These are phyloP conservation scores for Phylloporus sp. DNA, from an alignment of 768 basidiomycete species.

Conservation along the genomic window DNA sequence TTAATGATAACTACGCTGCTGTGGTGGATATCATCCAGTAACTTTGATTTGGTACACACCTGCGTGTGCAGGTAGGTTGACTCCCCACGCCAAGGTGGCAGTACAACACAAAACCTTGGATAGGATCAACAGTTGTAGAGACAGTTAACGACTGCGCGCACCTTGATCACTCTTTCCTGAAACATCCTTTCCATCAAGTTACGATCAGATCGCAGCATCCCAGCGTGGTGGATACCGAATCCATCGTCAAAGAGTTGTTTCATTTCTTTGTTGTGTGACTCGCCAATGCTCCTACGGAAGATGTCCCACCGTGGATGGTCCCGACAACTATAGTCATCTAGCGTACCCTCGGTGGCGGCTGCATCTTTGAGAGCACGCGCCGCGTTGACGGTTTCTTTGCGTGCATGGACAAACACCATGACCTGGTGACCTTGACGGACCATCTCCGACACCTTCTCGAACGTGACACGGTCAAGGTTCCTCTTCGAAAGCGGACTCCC, in stretches of 20 bases:
- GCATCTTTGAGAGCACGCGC: slow-evolving; percentile 77
- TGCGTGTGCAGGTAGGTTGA: slow-evolving; percentile 97
- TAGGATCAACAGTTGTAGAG: background rate
- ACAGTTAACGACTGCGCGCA: slow-evolving; percentile 25
- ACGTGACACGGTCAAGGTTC: slow-evolving; percentile 85
- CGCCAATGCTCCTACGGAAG: slow-evolving; percentile 72
- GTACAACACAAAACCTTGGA: slow-evolving; percentile 93
- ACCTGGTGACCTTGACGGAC: slow-evolving; percentile 94
- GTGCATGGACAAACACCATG: slow-evolving; percentile 98
- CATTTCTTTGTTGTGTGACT: slow-evolving; percentile 94
- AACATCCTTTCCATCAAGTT: slow-evolving; percentile 96
- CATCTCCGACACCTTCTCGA: slow-evolving; percentile 84
- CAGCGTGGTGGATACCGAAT: slow-evolving; percentile 98
- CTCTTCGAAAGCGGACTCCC: slow-evolving; percentile 66
- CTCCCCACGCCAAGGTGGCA: slow-evolving; percentile 98
- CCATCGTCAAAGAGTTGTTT: slow-evolving; percentile 87
- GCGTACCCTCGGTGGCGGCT: slow-evolving; percentile 60
- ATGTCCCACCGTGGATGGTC: slow-evolving; percentile 74
- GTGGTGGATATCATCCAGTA: slow-evolving; percentile 7
- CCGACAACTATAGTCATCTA: slow-evolving; percentile 75
- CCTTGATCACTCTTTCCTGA: slow-evolving; percentile 87
- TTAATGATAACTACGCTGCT: slow-evolving; percentile 76
- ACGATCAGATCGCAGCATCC: slow-evolving; percentile 91
- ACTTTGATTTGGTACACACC: slow-evolving; percentile 41
- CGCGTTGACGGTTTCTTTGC: slow-evolving; percentile 96